Base-by-base conservation (phyloP, 2,329 filamentous ascomycete species). In the Colletotrichum phormii region DNA sequence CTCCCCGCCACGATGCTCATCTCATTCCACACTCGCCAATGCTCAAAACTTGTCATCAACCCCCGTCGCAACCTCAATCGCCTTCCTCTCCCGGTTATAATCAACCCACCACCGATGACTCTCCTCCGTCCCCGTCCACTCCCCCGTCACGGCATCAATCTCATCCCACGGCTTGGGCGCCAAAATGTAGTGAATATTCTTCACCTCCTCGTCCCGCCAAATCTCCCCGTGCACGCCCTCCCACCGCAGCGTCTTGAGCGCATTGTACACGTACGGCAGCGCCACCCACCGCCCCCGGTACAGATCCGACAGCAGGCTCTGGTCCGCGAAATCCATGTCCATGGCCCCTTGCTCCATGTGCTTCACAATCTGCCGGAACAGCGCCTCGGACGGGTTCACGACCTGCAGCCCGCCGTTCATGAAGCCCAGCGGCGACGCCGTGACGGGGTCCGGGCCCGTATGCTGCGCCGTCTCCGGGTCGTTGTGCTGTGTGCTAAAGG, bases 141-240 rank as follows among this genome's bases (percentile, higher is more conserved):
- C 80, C 2, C 87, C 87, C 54, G 63, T 51, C 15, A 82, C 76
- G 2, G 77, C 81, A 55, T 86, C 82, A 35, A 86, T 74, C 80
- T 89, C 85, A 55, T 89, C 84, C 90, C 90, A 92, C 2, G 90
- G 90, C 81, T 92, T 92, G 0, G 89, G 89, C 49, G 84, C 86
- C 26, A 91, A 78, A 58, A 92, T 90, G 73, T 89, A 91, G 77
- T 92, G 90, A 6, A 92, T 79, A 75, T 90, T 90, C 83, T 89
- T 90, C 62, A 91, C 88, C 53, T 81, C 78, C 22, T 86, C 86
- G 75, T 92, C 89, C 12, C 83, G 80, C 90, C 90, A 92, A 69
- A 92, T 88, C 68, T 81, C 77, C 33, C 81, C 79, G 77, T 92
- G 90, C 35, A 90, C 88, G 13, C 82, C 84, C 18, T 82, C 76